These are phyloP conservation scores for Collybia mongolica DNA, from an alignment of 768 basidiomycete genomes.

Conservation along the genomic window DNA sequence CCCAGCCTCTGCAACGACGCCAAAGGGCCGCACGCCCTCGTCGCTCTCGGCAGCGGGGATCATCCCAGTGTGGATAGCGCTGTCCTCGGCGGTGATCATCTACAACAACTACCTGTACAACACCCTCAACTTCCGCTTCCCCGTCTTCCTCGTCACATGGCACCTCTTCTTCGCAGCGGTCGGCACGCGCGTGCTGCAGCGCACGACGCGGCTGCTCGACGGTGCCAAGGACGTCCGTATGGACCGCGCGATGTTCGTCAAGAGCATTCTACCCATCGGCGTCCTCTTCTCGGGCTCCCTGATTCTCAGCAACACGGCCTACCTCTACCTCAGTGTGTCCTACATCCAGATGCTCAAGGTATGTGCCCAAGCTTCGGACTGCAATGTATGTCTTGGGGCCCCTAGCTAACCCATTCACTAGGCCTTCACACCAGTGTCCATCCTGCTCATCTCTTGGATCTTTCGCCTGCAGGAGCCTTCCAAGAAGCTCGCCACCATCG, in stretches of 20 bases:
- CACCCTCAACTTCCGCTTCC: slow-evolving; percentile 79
- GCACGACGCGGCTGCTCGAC: slow-evolving; percentile 80
- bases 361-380: slow-evolving; percentile 9
- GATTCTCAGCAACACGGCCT: slow-evolving; percentile 88
- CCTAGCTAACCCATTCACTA: slow-evolving; percentile 22
- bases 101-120: slow-evolving; percentile 95
- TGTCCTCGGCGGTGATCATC: slow-evolving; percentile 88
- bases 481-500: slow-evolving; percentile 76
- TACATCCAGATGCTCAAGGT: slow-evolving; percentile 99
- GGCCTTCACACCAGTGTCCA: slow-evolving; percentile 90
- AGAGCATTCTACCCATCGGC: slow-evolving; percentile 91
- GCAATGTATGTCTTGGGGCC: background rate
- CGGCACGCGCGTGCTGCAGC: slow-evolving; percentile 82
- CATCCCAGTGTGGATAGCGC: slow-evolving; percentile 91
- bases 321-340: slow-evolving; percentile 86
- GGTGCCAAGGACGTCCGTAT: slow-evolving; percentile 78
- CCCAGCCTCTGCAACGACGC: slow-evolving; percentile 47
- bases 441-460: slow-evolving; percentile 90
- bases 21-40: slow-evolving; percentile 26
- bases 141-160: slow-evolving; percentile 92
- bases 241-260: slow-evolving; percentile 73
- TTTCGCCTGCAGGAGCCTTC: slow-evolving; percentile 89
- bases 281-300: slow-evolving; percentile 91
- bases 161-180: slow-evolving; percentile 77
- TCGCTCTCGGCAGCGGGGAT: slow-evolving; percentile 66